Conservation (phyloP, 306 rosid species). For the Vachellia collinsii region DNA sequence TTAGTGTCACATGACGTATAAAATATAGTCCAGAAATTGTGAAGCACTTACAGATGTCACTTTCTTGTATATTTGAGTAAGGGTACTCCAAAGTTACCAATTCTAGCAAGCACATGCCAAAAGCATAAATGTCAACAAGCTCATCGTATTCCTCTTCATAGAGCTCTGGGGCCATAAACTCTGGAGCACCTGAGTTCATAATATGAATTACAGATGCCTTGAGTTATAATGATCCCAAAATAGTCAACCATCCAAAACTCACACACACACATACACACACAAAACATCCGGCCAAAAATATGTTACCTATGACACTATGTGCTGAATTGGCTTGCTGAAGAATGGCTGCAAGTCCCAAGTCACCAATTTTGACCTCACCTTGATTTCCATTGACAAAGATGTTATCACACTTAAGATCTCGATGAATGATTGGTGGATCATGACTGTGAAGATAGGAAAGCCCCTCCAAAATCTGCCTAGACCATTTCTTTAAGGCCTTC, state of each 20-base stretch:
- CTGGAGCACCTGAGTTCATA: conserved; percentile 76
- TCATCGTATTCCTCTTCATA: conserved; percentile 96
- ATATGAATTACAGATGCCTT: conserved; percentile 29
- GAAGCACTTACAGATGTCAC: conserved; percentile 81
- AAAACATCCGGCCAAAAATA: conserved; percentile 14
- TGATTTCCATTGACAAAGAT: conserved; percentile 98
- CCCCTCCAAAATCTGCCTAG: conserved; percentile 96
- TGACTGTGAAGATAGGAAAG: conserved; percentile 93
- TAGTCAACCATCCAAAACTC: conserved; percentile 9
- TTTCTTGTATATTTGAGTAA: conserved; percentile 97
- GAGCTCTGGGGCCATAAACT: conserved; percentile 99
- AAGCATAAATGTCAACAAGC: conserved; percentile 95
- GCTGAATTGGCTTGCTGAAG: conserved; percentile 90
- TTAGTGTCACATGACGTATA: conserved; percentile 12
- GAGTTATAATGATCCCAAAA: conserved; percentile 22
- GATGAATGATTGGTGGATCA: conserved; percentile 91
- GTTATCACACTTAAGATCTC: conserved; percentile 95
- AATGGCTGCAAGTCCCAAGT: conserved; percentile 92
- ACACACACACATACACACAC: too few species aligned
- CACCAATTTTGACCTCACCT: conserved; percentile 99
- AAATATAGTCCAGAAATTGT: conserved; percentile 29
- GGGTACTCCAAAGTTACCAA: conserved; percentile 96
- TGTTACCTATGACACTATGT: conserved; percentile 90
- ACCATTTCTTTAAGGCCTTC: conserved; percentile 98
- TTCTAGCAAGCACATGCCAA: conserved; percentile 98